A percentile compares a stretch with the other conserved stretches of the same genome.
Conservation (phyloP, 805 yeast genomes). For the Wickerhamomyces strasburgensis region DNA sequence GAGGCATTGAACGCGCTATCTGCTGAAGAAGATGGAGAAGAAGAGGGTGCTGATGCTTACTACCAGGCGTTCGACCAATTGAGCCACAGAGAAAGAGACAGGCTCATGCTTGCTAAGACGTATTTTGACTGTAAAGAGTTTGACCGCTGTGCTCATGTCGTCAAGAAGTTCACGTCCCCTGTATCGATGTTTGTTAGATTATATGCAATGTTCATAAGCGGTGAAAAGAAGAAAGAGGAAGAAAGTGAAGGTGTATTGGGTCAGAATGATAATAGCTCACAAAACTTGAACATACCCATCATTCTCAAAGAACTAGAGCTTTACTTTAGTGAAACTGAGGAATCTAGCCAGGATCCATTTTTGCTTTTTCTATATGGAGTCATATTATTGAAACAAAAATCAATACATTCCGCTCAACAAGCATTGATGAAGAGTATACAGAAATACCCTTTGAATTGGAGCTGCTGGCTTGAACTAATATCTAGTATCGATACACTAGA, state of each 20-base stretch:
- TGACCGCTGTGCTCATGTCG: slow-evolving; percentile 62
- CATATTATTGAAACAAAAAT: slow-evolving; percentile 57
- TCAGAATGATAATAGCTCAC: slow-evolving; percentile 29
- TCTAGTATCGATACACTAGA: slow-evolving; percentile 56
- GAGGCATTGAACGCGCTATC: slow-evolving; percentile 61
- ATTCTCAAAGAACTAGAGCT: slow-evolving; percentile 43
- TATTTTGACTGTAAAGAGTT: slow-evolving; percentile 83
- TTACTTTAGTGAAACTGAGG: slow-evolving; percentile 16
- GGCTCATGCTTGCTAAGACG: slow-evolving; percentile 57
- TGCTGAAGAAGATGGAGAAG: slow-evolving; percentile 21
- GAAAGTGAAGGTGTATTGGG: slow-evolving; percentile 63
- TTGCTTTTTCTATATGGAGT: slow-evolving; percentile 71
- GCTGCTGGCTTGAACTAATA: slow-evolving; percentile 82
- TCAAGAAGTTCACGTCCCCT: slow-evolving; percentile 48
- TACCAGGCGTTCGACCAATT: slow-evolving; percentile 2
- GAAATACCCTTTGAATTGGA: slow-evolving; percentile 84
- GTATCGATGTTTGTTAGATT: slow-evolving; percentile 56
- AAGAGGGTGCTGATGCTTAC: not conserved
- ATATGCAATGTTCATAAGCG: slow-evolving; percentile 67
- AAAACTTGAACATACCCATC: slow-evolving; percentile 26
- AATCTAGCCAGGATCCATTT: slow-evolving; percentile 43
- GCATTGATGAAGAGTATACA: slow-evolving; percentile 56
- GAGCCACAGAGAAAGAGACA: slow-evolving; percentile 34
- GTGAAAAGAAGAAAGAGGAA: slow-evolving; percentile 72
- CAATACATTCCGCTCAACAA: slow-evolving; percentile 54